A percentile compares a stretch with the other conserved stretches of the same genome.
phyloP scores from a whole-genome alignment of 2,329 filamentous ascomycete species.

The Fusarium acutatum region DNA sequence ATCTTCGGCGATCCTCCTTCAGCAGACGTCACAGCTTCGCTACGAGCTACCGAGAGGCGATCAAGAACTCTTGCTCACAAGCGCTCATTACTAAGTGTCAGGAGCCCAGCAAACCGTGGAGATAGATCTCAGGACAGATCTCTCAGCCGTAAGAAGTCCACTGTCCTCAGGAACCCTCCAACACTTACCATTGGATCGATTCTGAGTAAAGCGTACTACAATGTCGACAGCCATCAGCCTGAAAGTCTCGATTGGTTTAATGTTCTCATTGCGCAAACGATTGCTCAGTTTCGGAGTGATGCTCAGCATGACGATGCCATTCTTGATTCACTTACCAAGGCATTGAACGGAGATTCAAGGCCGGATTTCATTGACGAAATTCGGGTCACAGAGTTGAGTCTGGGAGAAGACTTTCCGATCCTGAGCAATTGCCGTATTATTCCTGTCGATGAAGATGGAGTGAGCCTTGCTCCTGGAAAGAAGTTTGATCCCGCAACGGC shows the following conservation, averaged over 20 bases:
- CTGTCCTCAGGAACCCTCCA: slow-evolving; percentile 75
- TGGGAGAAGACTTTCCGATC: slow-evolving; percentile 97
- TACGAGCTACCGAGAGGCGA: slow-evolving; percentile 77
- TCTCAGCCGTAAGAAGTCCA: slow-evolving; percentile 72
- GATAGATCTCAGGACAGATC: slow-evolving; percentile 54
- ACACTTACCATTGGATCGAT: slow-evolving; percentile 92
- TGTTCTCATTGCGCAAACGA: slow-evolving; percentile 93
- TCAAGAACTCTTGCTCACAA: slow-evolving; percentile 79
- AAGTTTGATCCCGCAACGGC: slow-evolving; percentile 62
- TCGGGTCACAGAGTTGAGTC: slow-evolving; percentile 87
- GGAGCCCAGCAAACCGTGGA: slow-evolving; percentile 54
- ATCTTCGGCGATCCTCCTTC: slow-evolving; percentile 96
- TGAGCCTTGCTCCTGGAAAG: slow-evolving; percentile 61
- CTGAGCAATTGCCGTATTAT: slow-evolving; percentile 98
- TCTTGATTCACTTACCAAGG: slow-evolving; percentile 81
- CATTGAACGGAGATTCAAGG: slow-evolving; percentile 85
- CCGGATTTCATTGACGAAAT: slow-evolving; percentile 96
- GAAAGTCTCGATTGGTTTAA: slow-evolving; percentile 99
- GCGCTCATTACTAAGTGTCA: slow-evolving; percentile 73
- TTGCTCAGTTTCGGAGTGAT: slow-evolving; percentile 92
- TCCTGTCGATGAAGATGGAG: slow-evolving; percentile 82
- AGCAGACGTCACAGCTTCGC: slow-evolving; percentile 79
- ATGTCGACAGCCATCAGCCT: slow-evolving; percentile 92
- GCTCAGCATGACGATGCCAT: slow-evolving; percentile 93
- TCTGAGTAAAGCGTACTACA: slow-evolving; percentile 96